phyloP scores from a whole-genome alignment of 768 basidiomycete species.

The Agaricus sinodeliciosus region DNA sequence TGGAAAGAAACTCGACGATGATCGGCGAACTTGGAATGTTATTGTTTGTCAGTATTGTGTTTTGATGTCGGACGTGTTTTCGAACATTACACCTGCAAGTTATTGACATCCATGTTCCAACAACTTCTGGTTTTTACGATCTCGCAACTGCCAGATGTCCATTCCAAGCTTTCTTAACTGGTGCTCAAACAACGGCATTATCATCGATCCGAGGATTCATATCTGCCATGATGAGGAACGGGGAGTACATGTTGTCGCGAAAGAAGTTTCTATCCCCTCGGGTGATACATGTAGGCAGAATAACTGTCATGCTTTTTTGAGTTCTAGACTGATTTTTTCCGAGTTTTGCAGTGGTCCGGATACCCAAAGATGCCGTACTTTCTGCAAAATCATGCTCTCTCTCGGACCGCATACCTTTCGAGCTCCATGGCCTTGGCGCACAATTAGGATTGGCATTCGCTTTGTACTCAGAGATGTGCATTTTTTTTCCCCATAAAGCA shows the following conservation, averaged over 20 bases:
- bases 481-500: constrained; percentile 1
- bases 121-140: neutral
- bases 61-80: neutral
- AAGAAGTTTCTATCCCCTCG: constrained; percentile 23
- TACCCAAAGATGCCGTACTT: constrained; percentile 56
- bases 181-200: constrained; percentile 39
- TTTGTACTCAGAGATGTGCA: constrained; percentile 57
- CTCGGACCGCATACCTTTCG: constrained; percentile 33
- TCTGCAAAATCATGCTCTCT: constrained; percentile 53
- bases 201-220: constrained; percentile 39
- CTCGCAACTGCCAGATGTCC: neutral
- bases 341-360: constrained; percentile 46
- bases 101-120: neutral
- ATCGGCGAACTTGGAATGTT: neutral
- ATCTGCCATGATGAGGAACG: constrained; percentile 23
- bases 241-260: constrained; percentile 31
- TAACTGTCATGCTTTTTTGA: neutral
- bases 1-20: too few relatives aligned
- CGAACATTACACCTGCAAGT: neutral
- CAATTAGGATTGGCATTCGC: constrained; percentile 58
- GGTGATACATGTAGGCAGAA: constrained; percentile 26
- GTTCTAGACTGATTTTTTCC: neutral
- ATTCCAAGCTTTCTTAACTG: constrained; percentile 30
- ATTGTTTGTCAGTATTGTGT: neutral
- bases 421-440: constrained; percentile 51